Base-by-base conservation (phyloP, 768 basidiomycete genomes). In the Lanmaoa pseudosensibilis region DNA sequence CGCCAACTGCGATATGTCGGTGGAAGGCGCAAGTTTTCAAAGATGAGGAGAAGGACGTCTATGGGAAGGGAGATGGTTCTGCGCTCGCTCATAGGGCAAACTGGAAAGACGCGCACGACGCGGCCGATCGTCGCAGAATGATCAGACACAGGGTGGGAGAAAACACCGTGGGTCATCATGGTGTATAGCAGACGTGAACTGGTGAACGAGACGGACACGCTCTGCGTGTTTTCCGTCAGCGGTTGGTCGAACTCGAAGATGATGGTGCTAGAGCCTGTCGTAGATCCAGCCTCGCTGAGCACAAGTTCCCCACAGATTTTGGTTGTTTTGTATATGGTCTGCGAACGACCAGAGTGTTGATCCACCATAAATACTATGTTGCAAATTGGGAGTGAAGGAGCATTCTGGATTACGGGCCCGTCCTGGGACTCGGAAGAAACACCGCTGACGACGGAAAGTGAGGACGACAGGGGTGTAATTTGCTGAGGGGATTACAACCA, bases 151-250 rank as follows among this genome's bases (percentile, higher is more conserved):
- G 45, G n/a, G 16, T 49, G 9, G 36, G 49, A 33, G 27, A 45
- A 61, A 37, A 44, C 13, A 19, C 54, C 54, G 9, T 2, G 47
- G 21, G 38, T 34, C 2, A 61, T 37, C 36, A 19, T 15, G 21
- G 51, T 61, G 16, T 23, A 44, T n/a, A 61, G 34, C 11, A 18
- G 36, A 41, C 16, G 16, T 13, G 46, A 49, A 40, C 54, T 50
- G 27, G 39, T 33, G 32, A 62, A 57, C n/a, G 59, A 54, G 33
- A 61, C n/a, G 13, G 60, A 62, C 9, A 62, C 60, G 33, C 49
- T 62, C 45, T 62, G 52, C 18, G 45, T 62, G 36, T 43, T 46
- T n/a, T 40, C 54, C 13, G 50, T 43, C 44, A 52, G 15, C 1
- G 37, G 15, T n/a, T 50, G 49, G 13, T 63, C 38, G 10, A 63